Evolutionary conservation across 176 grass and related monocot genomes (phyloP).

Genomic region (Tillandsia leiboldiana): DNA sequence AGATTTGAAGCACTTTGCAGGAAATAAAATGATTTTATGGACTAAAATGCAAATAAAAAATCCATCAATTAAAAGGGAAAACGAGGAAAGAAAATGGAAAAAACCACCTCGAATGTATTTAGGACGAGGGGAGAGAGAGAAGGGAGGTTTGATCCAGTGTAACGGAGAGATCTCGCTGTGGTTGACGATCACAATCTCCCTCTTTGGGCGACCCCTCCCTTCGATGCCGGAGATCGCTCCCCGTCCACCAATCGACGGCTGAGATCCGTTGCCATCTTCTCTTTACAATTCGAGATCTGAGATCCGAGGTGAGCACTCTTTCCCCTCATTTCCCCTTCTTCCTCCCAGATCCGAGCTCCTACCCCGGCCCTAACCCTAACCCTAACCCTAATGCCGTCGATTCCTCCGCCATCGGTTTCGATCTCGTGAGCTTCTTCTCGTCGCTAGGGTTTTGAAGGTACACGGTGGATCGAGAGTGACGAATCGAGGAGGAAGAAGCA

Average conservation of each 20-base stretch:
- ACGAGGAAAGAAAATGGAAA: not conserved
- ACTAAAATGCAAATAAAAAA: not conserved
- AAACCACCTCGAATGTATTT: not conserved
- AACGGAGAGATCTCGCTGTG: not conserved
- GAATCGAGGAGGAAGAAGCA: not conserved
- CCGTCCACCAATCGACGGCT: not conserved
- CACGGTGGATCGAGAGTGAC: not conserved
- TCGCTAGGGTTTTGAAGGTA: not conserved
- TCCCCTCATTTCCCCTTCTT: slow-evolving; percentile 7
- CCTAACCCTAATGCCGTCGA: not conserved
- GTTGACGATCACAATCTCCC: not conserved
- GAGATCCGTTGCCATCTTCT: slow-evolving; percentile 2
- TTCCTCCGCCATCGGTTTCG: not conserved
- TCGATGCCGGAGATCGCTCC: slow-evolving; percentile 11
- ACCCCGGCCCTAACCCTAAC: slow-evolving; percentile 5
- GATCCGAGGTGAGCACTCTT: slow-evolving; percentile 9
- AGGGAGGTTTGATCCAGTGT: not conserved
- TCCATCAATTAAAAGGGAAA: not conserved
- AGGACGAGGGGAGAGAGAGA: not conserved
- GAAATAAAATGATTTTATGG: too few species aligned
- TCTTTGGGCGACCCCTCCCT: too few species aligned
- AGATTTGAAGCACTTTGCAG: too few species aligned
- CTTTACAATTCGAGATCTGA: slow-evolving; percentile 10
- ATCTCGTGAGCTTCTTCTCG: not conserved
- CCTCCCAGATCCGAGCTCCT: slow-evolving; percentile 19